phyloP scores from a whole-genome alignment of 164 flowering plant genomes.

The Warburgia ugandensis region DNA sequence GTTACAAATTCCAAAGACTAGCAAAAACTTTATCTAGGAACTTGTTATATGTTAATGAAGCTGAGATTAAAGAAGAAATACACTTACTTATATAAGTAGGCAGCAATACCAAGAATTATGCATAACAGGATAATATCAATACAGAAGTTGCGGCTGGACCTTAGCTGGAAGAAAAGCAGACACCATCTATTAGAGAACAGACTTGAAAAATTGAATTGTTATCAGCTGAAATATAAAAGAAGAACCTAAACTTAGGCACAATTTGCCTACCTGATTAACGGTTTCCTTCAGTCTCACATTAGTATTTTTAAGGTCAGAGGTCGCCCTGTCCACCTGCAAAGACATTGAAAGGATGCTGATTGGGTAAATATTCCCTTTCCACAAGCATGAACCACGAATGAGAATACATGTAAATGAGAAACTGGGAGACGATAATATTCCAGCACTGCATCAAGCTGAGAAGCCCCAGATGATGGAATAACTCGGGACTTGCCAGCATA shows the following conservation, averaged over 20 bases:
- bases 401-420: no score
- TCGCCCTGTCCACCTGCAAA: slow-evolving; percentile 91
- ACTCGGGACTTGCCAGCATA: no score
- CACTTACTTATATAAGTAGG: slow-evolving; percentile 91
- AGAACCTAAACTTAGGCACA: neutral
- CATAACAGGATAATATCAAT: slow-evolving; percentile 83
- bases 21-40: neutral
- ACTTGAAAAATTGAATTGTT: neutral
- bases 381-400: no score
- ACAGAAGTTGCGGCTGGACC: slow-evolving; percentile 93
- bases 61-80: neutral
- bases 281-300: slow-evolving; percentile 94
- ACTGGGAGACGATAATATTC: no score
- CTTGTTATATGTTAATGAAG: neutral
- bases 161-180: slow-evolving; percentile 48
- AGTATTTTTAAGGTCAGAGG: slow-evolving; percentile 89
- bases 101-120: slow-evolving; percentile 87
- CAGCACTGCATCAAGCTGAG: no score
- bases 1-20: no score
- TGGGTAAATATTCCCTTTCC: no score
- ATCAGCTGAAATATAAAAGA: neutral
- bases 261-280: slow-evolving; percentile 64
- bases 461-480: no score
- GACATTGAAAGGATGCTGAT: neutral
- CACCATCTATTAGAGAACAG: neutral